phyloP scores from a whole-genome alignment of 192 early-diverging fungal species.

The Linnemannia hyalina region DNA sequence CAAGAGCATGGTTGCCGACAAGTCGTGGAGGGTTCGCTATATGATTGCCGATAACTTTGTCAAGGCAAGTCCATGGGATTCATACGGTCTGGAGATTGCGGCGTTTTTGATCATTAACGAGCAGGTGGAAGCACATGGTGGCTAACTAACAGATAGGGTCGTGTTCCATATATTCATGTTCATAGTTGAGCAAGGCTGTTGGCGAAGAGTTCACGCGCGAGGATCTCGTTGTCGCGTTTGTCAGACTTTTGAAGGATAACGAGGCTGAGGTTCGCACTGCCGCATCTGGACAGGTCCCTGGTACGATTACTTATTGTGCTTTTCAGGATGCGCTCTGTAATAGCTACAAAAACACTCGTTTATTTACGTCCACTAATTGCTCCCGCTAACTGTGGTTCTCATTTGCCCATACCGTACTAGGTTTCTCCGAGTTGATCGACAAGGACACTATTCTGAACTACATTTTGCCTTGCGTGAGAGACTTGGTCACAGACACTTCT shows the following conservation, averaged over 20 bases:
- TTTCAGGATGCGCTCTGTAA: neutral
- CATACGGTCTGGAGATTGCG: neutral
- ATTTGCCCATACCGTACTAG: slow-evolving; percentile 20
- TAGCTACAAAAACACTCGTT: neutral
- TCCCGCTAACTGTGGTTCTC: neutral
- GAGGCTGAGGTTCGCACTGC: slow-evolving; percentile 98
- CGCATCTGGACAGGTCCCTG: slow-evolving; percentile 92
- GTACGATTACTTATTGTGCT: slow-evolving; percentile 41
- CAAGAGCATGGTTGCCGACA: slow-evolving; percentile 86
- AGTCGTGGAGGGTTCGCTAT: slow-evolving; percentile 98
- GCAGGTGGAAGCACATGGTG: neutral
- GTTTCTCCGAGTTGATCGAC: slow-evolving; percentile 79
- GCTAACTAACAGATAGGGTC: neutral
- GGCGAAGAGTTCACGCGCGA: slow-evolving; percentile 85
- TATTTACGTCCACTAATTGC: neutral
- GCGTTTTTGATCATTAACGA: neutral
- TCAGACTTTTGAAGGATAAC: slow-evolving; percentile 91
- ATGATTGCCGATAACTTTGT: slow-evolving; percentile 99
- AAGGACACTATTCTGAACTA: slow-evolving; percentile 82
- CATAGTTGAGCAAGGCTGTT: slow-evolving; percentile 83
- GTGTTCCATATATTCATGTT: neutral
- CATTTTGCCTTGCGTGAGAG: slow-evolving; percentile 92
- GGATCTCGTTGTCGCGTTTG: slow-evolving; percentile 88
- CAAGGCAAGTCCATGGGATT: slow-evolving; percentile 65
- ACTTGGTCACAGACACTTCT: slow-evolving; percentile 95